A percentile compares a stretch with the other conserved stretches of the same genome.
phyloP scores from a whole-genome alignment of 176 grass and related monocot genomes.

The Hordeum vulgare region DNA sequence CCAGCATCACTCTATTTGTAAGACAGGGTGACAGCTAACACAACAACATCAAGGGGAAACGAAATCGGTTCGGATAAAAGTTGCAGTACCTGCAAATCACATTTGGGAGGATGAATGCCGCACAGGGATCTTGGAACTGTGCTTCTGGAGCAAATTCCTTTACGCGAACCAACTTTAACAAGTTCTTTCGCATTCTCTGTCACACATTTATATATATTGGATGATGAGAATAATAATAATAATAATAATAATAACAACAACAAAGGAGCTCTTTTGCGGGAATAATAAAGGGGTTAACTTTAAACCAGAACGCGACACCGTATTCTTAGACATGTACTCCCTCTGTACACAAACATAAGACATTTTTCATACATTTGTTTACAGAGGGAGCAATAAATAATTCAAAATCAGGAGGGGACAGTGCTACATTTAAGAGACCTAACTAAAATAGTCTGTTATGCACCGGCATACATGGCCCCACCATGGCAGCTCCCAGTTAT shows the following conservation, averaged over 20 bases:
- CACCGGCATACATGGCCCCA: background rate
- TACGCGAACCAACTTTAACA: constrained; percentile 80
- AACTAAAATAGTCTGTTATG: background rate
- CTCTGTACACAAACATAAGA: too few species aligned
- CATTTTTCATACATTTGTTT: too few species aligned
- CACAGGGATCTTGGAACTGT: constrained; percentile 67
- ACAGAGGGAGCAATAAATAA: background rate
- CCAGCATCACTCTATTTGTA: constrained; percentile 15
- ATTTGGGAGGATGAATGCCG: constrained; percentile 81
- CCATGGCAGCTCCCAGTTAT: background rate
- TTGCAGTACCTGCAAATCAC: constrained; percentile 87
- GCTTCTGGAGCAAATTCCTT: constrained; percentile 93
- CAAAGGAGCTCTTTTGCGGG: background rate
- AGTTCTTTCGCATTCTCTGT: constrained; percentile 97
- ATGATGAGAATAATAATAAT: constrained; percentile 14
- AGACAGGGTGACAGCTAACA: background rate
- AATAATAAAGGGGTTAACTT: background rate
- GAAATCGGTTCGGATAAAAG: background rate
- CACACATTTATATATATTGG: constrained; percentile 8
- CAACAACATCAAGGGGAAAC: constrained; percentile 1
- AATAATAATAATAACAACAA: background rate
- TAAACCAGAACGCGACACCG: background rate
- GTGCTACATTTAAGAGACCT: background rate
- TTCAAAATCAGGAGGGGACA: constrained; percentile 1
- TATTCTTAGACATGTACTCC: background rate